Percentiles rank a stretch among this genome's conserved stretches.
Conservation (phyloP, 1,284 basidiomycete species). For the Boletellus deceptivus region DNA sequence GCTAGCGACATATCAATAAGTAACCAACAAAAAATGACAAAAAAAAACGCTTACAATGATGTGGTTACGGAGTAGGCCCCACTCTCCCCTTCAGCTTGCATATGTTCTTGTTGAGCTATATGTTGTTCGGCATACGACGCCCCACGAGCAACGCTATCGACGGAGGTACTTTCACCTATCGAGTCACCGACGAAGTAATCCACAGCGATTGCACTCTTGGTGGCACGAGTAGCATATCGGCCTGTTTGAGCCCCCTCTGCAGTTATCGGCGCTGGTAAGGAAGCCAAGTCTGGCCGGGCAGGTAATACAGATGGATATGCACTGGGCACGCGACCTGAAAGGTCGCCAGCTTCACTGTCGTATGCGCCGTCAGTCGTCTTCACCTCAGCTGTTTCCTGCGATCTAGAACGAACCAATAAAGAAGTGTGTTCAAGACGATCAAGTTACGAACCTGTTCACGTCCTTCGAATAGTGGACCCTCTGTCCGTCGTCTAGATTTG, state of each 20-base stretch:
- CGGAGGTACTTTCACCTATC: too few relatives aligned
- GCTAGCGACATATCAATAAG: constrained; percentile 6
- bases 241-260: background rate
- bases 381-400: background rate
- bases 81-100: background rate
- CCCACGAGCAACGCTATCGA: background rate
- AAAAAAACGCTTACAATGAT: constrained; percentile 4
- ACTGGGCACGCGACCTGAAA: background rate
- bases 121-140: background rate
- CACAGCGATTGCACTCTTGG: background rate
- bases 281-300: background rate
- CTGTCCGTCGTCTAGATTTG: background rate
- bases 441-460: background rate
- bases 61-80: background rate
- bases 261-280: background rate
- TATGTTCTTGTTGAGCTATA: background rate
- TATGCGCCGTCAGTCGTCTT: background rate
- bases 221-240: background rate
- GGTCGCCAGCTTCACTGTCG: background rate
- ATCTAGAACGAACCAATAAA: background rate
- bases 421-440: background rate
- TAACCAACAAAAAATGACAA: too few relatives aligned
- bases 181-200: background rate
- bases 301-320: background rate
- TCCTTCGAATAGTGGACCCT: too few relatives aligned